A percentile compares a stretch with the other conserved stretches of the same genome.
These are phyloP conservation scores for Sporobolomyces roseus DNA, from an alignment of 768 basidiomycete species.

Conservation along the genomic window DNA sequence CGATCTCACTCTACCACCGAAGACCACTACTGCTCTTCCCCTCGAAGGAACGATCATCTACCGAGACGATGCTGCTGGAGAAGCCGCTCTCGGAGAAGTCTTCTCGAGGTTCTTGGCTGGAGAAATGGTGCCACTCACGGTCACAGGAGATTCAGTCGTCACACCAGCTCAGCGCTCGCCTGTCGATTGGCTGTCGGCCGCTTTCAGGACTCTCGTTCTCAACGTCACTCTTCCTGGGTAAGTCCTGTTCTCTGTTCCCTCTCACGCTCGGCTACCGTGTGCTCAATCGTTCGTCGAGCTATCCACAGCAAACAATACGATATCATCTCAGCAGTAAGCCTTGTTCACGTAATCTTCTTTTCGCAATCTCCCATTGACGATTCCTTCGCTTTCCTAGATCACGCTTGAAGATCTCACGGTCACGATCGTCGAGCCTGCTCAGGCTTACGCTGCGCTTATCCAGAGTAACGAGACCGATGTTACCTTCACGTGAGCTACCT, in stretches of 20 bases:
- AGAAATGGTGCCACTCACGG: slow-evolving; percentile 50
- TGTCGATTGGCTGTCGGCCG: slow-evolving; percentile 64
- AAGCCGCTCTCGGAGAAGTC: slow-evolving; percentile 59
- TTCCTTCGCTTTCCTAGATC: slow-evolving; percentile 48
- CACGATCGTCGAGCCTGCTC: slow-evolving; percentile 54
- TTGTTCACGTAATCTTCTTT: no score
- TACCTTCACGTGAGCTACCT: slow-evolving; percentile 13
- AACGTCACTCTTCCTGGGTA: slow-evolving; percentile 65
- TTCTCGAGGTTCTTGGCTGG: slow-evolving; percentile 66
- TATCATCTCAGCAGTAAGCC: slow-evolving; percentile 46
- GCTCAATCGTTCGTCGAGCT: no score
- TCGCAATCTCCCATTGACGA: neutral
- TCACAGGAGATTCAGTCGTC: slow-evolving; percentile 59
- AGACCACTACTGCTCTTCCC: slow-evolving; percentile 55
- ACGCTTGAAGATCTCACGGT: slow-evolving; percentile 59
- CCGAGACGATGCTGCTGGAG: slow-evolving; percentile 28
- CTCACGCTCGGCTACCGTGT: no score
- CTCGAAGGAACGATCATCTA: slow-evolving; percentile 49
- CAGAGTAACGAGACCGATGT: slow-evolving; percentile 34
- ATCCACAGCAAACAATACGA: slow-evolving; percentile 48
- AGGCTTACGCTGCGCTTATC: slow-evolving; percentile 53
- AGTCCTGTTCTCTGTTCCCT: slow-evolving; percentile 41
- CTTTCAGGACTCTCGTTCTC: slow-evolving; percentile 63
- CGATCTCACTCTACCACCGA: slow-evolving; percentile 57
- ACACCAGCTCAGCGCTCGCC: slow-evolving; percentile 53